Evolutionary conservation across 208 protist species (phyloP), one percentile per base, ranked within the genome.

Genomic region (Trypanosomatidae sp.): DNA sequence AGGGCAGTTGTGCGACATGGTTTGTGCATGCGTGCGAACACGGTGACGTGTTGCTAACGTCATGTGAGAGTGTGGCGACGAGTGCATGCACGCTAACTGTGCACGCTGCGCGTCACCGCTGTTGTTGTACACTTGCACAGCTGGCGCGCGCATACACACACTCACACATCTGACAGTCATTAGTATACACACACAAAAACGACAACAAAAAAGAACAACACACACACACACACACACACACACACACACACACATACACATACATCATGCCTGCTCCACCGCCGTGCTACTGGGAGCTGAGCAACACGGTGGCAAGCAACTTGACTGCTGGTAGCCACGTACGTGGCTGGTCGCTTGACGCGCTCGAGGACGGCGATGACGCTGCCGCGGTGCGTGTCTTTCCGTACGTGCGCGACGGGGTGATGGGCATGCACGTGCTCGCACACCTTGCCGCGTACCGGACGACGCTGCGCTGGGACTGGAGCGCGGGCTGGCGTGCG

Each of bases 261-360:
- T 18, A 3, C 33, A n/a, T 33, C 22, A 62, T 51, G 56, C 33
- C 44, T 16, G 47, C 58, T 18, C 49, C 64, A 8, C 48, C 53
- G 0, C 51, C 53, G 32, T 40, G 26, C 18, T 89, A 67, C 53
- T 52, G 43, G 21, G 56, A 77, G 16, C 30, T 89, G 0, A 16
- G 39, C 20, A 48, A 61, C 33, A 64, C 53, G 4, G 80, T 89
- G 2, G 66, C 64, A 43, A 49, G 69, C 30, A 77, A 67, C 48
- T 26, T 78, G 23, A 80, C 53, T 0, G 63, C 66, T 41, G 60
- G 63, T 24, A 56, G 37, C 15, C 22, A 52, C 1, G 54, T 67
- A 7, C 13, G 22, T 18, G 72, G 72, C 0, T 84, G 66, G 56
- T 37, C 39, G 15, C 30, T 89, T 24, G 63, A 79, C 35, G 50